Evolutionary conservation across 805 yeast genomes (phyloP), one percentile per base, ranked within the genome.

Genomic region (Ogataea haglerorum): DNA sequence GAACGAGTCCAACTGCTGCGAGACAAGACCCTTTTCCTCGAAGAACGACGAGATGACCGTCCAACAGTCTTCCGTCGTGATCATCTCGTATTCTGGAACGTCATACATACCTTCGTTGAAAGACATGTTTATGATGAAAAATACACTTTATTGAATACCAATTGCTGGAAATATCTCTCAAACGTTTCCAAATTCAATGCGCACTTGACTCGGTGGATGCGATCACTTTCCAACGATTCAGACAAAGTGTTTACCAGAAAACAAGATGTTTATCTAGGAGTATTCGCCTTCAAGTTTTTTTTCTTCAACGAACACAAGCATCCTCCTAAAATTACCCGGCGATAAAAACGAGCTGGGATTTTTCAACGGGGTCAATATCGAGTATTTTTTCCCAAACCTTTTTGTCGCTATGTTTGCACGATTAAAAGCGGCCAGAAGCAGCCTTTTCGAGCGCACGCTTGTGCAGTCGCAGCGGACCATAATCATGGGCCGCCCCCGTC

Each of bases 41-140:
- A 93, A 93, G 66, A 93, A 93, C 13, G 98, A 79, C 21, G 96
- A 85, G 52, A 93, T 93, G 48, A 93, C 98, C 23, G 95, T 83
- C 99, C 99, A 93, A 68, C 99, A 93, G 73, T 93, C 99, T 70
- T 93, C 99, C 21, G 96, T 86, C 23, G 98, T 89, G 68, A 93
- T 87, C 58, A 82, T 77, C 49, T 75, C 82, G 53, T 83, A 90
- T 61, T 80, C 58, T 33, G 51, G 56, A 30, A 57, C 51, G 34
- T 50, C 57, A 36, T 58, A 58, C 34, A 52, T 47, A 9, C 41
- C 56, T 18, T 53, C 47, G 38, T 45, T 43, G 47, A 40, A 40
- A 34, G 51, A 40, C 40, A 50, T 42, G 54, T 45, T 49, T 21
- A 22, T 36, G 35, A 37, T 29, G 39, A 27, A 29, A 34, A 40